Evolutionary conservation across 2,329 filamentous ascomycete species (phyloP).

Genomic region (Albophoma yamanashiensis): DNA sequence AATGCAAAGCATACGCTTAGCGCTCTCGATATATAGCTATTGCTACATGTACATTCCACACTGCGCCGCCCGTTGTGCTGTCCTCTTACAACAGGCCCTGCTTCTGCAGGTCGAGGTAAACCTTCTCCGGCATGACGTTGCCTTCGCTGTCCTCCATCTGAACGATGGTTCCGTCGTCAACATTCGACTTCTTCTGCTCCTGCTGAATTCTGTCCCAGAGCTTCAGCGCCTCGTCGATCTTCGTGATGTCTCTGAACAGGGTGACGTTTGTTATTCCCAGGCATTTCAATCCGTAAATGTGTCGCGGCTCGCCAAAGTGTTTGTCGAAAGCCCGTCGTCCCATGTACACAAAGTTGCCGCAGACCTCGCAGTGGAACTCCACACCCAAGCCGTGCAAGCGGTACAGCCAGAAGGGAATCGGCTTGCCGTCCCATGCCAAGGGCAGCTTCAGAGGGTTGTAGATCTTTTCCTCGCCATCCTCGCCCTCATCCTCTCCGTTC

Average conservation of each 20-base stretch:
- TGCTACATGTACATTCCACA: background rate
- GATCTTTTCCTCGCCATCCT: conserved; percentile 74
- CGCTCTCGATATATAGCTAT: background rate
- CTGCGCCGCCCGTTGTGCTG: background rate
- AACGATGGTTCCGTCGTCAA: conserved; percentile 73
- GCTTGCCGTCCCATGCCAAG: conserved; percentile 95
- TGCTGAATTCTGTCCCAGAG: conserved; percentile 90
- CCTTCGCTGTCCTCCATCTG: conserved; percentile 98
- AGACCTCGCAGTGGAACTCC: conserved; percentile 92
- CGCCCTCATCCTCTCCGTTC: conserved; percentile 57
- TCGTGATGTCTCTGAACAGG: conserved; percentile 87
- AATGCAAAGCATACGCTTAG: background rate
- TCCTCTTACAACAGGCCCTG: conserved; percentile 61
- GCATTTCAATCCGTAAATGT: conserved; percentile 89
- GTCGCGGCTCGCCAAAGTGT: conserved; percentile 89
- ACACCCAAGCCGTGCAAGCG: conserved; percentile 91
- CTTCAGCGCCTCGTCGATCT: conserved; percentile 77
- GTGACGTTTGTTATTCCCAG: conserved; percentile 86
- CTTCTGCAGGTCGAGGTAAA: conserved; percentile 91
- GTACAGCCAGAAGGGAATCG: conserved; percentile 98
- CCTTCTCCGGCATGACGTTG: conserved; percentile 98
- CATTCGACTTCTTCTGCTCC: conserved; percentile 68
- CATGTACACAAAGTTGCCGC: conserved; percentile 99
- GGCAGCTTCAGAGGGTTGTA: conserved; percentile 97
- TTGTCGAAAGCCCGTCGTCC: conserved; percentile 93